Conservation (phyloP, 768 basidiomycete species). For the Lentinula sp. region DNA sequence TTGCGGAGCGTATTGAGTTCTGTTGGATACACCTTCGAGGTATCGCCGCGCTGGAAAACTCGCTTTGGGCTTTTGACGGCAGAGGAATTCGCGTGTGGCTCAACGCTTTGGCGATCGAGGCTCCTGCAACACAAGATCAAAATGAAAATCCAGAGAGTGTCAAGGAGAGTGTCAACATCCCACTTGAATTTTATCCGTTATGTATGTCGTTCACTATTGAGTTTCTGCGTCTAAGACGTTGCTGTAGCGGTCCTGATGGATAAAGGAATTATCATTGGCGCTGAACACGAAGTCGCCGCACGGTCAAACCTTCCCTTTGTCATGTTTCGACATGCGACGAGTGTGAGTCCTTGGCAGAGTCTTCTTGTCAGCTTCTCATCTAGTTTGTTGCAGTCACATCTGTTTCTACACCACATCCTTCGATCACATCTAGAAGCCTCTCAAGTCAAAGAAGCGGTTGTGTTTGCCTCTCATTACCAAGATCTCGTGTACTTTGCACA, state of each 20-base stretch:
- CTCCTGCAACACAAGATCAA: slow-evolving; percentile 29
- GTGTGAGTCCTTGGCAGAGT: slow-evolving; percentile 42
- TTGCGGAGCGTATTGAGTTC: slow-evolving; percentile 95
- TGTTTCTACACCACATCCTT: slow-evolving; percentile 91
- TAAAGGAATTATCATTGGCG: slow-evolving; percentile 97
- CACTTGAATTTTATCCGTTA: slow-evolving; percentile 91
- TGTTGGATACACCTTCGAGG: slow-evolving; percentile 98
- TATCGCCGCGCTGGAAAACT: slow-evolving; percentile 91
- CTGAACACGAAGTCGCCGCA: slow-evolving; percentile 80
- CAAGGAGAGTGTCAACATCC: slow-evolving; percentile 90
- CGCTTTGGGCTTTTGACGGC: slow-evolving; percentile 96
- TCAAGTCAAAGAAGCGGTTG: slow-evolving; percentile 70
- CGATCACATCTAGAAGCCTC: slow-evolving; percentile 68
- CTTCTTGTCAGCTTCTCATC: slow-evolving; percentile 1
- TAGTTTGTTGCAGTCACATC: slow-evolving; percentile 60
- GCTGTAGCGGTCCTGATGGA: slow-evolving; percentile 91
- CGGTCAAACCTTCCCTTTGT: slow-evolving; percentile 78
- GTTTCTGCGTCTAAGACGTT: not conserved
- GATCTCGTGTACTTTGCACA: slow-evolving; percentile 90
- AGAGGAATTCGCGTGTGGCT: slow-evolving; percentile 88
- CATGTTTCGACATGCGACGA: slow-evolving; percentile 88
- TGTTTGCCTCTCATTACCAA: slow-evolving; percentile 83
- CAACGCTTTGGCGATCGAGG: slow-evolving; percentile 89
- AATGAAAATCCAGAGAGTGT: slow-evolving; percentile 42
- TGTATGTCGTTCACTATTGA: slow-evolving; percentile 43